These are phyloP conservation scores for Botrytis pseudocinerea DNA, from an alignment of 2,329 filamentous ascomycete genomes.

Conservation along the genomic window DNA sequence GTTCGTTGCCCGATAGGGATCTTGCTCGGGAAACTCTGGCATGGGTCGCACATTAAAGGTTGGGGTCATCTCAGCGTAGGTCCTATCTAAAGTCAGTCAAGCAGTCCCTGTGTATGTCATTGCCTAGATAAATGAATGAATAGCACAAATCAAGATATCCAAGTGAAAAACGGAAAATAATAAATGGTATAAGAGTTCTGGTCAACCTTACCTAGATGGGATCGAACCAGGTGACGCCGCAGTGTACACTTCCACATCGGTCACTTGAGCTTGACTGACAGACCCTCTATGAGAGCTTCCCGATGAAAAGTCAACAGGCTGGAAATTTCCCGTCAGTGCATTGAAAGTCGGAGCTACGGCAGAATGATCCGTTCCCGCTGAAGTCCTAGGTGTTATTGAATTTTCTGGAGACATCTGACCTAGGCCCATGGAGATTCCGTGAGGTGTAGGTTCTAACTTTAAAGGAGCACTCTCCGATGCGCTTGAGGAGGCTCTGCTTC, in stretches of 20 bases:
- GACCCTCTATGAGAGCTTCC: conserved; percentile 29
- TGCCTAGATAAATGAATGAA: not conserved
- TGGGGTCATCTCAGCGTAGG: conserved; percentile 16
- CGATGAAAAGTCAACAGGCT: conserved; percentile 32
- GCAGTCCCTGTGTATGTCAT: conserved; percentile 6
- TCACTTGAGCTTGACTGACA: conserved; percentile 30
- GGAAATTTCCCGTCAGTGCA: conserved; percentile 33
- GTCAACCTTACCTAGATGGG: conserved; percentile 23
- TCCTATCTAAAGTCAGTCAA: conserved; percentile 14
- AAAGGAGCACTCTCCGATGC: conserved; percentile 31
- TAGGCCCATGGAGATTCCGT: conserved; percentile 12
- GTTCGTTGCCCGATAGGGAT: conserved; percentile 1
- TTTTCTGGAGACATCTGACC: conserved; percentile 31
- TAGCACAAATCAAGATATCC: not conserved
- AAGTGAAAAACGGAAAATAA: conserved; percentile 10
- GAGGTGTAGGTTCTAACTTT: conserved; percentile 14
- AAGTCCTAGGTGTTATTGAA: conserved; percentile 33
- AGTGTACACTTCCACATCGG: conserved; percentile 29
- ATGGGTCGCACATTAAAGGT: conserved; percentile 15
- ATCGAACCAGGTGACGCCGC: conserved; percentile 30
- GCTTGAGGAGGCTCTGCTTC: conserved; percentile 37
- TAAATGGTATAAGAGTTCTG: not conserved
- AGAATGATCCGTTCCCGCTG: conserved; percentile 31
- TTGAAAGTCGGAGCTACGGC: conserved; percentile 33
- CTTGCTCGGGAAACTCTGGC: conserved; percentile 3